Base-by-base conservation (phyloP, 345 rosid species). In the Sisymbrium altissimum region DNA sequence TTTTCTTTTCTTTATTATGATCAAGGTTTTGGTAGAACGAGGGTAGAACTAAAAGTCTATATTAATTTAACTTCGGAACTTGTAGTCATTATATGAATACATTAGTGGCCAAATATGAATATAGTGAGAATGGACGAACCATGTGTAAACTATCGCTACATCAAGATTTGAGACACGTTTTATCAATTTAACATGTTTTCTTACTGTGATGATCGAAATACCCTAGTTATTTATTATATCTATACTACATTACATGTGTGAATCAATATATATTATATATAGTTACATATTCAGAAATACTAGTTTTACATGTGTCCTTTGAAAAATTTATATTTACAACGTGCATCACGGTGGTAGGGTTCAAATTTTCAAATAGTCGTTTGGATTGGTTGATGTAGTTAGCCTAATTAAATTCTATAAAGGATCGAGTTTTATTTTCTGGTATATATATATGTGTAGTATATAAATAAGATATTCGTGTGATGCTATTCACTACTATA, bases 101-200 rank as follows among this genome's bases (percentile, higher is more conserved):
- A 27, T 59, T 38, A 71, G 67, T 71, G 48, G 57, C 45, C 17
- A 21, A 33, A 21, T 9, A 33, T 70, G 46, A 21, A 58, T 46
- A 33, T 15, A 10, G 29, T 19, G 33, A 39, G 10, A 15, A 56
- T 41, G 55, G 44, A 69, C 11, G 55, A 55, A 68, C 53, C 64
- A 30, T 57, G 27, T 68, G 52, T 36, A 35, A 58, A 3, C 45
- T 6, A 36, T 17, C 43, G 25, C 25, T 18, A 17, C 44, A 33
- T 17, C 44, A 33, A 10, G n/a, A 56, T 35, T 10, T 19, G 23
- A 57, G 62, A 33, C 40, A 15, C 23, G 14, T 56, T n/a, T 55
- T 55, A 55, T 9, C 15, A 55, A 32, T 15, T 32, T 32, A 56
- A 32, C 56, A 46, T 15, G 58, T 27, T 38, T 36, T 52, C 36